Evolutionary conservation across 768 basidiomycete genomes (phyloP), one percentile per base, ranked within the genome.

Genomic region (Rhizopogon vesiculosus): DNA sequence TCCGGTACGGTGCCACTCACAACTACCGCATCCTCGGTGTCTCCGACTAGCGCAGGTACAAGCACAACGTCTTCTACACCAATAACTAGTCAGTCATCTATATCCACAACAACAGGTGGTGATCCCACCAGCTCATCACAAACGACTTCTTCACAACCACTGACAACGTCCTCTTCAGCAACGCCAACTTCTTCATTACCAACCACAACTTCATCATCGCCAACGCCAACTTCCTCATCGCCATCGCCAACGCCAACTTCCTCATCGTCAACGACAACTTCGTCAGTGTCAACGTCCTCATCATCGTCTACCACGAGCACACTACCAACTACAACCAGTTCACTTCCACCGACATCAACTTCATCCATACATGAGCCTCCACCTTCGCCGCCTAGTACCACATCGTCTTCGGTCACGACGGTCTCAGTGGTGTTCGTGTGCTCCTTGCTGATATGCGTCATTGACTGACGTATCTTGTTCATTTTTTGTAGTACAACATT

Each of bases 401-500:
- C 50, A 9, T 25, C 57, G 13, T 45, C 62, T 35, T 35, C 45
- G 29, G 40, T 57, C 54, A 41, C 53, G 22, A 41, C 60, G 39
- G 50, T 56, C 28, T 39, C 57, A 35, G 18, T 19, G 12, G 59
- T 65, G 63, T 61, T 61, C 64, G 54, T 61, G 53, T 55, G 58
- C 51, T 59, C 56, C 53, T 50, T 48, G 28, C 40, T 19, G 28
- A 13, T 42, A 40, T 53, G 16, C 18, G 59, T 72, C 44, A 55
- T 56, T 41, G n/a, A 29, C 25, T 57, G 19, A 43, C 52, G 33
- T 18, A 45, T 42, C 44, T 61, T 39, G 56, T 54, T 12, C 60
- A 22, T 45, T 44, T 44, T 59, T 61, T 45, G 56, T 63, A 87
- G 85, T 54, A 76, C 78, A 22, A 86, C 82, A 2, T 71, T 84